A percentile compares a stretch with the other conserved stretches of the same genome.
phyloP scores from a whole-genome alignment of 148 eudicot species.

The Camellia sinensis region DNA sequence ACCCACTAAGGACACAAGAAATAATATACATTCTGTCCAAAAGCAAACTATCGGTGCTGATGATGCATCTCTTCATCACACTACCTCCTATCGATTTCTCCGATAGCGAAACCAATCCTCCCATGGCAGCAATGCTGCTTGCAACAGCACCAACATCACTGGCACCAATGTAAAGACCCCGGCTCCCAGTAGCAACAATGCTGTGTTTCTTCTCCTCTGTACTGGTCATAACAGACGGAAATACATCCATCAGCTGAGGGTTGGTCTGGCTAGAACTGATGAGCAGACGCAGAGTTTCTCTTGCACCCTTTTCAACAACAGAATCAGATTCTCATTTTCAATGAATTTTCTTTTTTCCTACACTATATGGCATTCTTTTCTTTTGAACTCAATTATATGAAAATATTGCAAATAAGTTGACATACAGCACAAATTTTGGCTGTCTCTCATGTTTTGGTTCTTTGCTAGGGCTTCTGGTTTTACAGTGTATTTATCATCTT shows the following conservation, averaged over 20 bases:
- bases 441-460: not conserved
- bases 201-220: slow-evolving; percentile 37
- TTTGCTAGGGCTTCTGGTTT: not conserved
- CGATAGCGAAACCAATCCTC: slow-evolving; percentile 43
- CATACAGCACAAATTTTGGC: not conserved
- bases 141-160: slow-evolving; percentile 53
- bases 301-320: slow-evolving; percentile 63
- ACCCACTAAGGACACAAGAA: slow-evolving; percentile 19
- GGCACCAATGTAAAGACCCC: slow-evolving; percentile 69
- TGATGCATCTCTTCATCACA: slow-evolving; percentile 2
- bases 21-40: slow-evolving; percentile 14
- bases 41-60: slow-evolving; percentile 16
- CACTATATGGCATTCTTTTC: not conserved
- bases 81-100: slow-evolving; percentile 31
- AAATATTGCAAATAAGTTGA: too few relatives aligned
- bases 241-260: slow-evolving; percentile 40
- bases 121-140: slow-evolving; percentile 46
- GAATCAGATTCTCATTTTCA: slow-evolving; percentile 39
- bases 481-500: not conserved
- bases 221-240: slow-evolving; percentile 48
- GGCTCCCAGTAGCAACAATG: slow-evolving; percentile 55
- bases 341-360: not conserved
- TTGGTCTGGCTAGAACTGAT: slow-evolving; percentile 58
- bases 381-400: too few relatives aligned
- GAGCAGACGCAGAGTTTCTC: slow-evolving; percentile 80